Evolutionary conservation across 2,329 filamentous ascomycete genomes (phyloP).

Genomic region (Exophiala phaeomuriformis): DNA sequence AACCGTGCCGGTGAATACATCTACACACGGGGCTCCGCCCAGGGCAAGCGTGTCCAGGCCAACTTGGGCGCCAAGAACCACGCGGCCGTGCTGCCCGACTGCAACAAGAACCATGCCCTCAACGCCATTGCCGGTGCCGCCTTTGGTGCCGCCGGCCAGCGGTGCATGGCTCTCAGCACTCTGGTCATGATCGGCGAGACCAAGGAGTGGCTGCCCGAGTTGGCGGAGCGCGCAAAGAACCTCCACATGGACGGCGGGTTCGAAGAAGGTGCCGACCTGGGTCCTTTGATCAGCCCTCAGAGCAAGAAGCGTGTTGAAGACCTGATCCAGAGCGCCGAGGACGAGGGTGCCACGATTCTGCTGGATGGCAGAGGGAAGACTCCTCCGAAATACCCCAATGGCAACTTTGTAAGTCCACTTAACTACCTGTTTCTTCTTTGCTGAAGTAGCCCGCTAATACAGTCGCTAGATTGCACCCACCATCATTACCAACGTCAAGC

Average conservation of each 20-base stretch:
- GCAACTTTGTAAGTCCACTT: slow-evolving; percentile 52
- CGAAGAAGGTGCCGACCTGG: slow-evolving; percentile 56
- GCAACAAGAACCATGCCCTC: slow-evolving; percentile 61
- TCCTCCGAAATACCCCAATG: slow-evolving; percentile 57
- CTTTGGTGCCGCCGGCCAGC: slow-evolving; percentile 61
- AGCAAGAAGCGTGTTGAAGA: slow-evolving; percentile 58
- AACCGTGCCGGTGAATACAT: slow-evolving; percentile 65
- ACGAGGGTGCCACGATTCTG: slow-evolving; percentile 57
- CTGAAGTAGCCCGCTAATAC: slow-evolving; percentile 1
- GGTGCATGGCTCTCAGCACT: slow-evolving; percentile 63
- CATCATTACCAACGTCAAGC: slow-evolving; percentile 58
- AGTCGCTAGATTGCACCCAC: slow-evolving; percentile 53
- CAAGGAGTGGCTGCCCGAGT: slow-evolving; percentile 57
- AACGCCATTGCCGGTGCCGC: slow-evolving; percentile 61
- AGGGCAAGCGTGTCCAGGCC: slow-evolving; percentile 63
- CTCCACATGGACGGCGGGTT: slow-evolving; percentile 57
- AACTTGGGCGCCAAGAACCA: slow-evolving; percentile 66
- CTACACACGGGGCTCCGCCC: slow-evolving; percentile 58
- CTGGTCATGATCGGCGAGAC: slow-evolving; percentile 59
- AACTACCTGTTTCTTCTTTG: too few species aligned
- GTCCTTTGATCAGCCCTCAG: slow-evolving; percentile 57
- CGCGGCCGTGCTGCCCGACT: slow-evolving; percentile 58
- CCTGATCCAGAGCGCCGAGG: slow-evolving; percentile 54
- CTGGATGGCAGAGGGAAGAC: slow-evolving; percentile 56
- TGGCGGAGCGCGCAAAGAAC: slow-evolving; percentile 55